Evolutionary conservation across 2,329 filamentous ascomycete species (phyloP), one percentile per base, ranked within the genome.

Genomic region (Monilinia polystroma): DNA sequence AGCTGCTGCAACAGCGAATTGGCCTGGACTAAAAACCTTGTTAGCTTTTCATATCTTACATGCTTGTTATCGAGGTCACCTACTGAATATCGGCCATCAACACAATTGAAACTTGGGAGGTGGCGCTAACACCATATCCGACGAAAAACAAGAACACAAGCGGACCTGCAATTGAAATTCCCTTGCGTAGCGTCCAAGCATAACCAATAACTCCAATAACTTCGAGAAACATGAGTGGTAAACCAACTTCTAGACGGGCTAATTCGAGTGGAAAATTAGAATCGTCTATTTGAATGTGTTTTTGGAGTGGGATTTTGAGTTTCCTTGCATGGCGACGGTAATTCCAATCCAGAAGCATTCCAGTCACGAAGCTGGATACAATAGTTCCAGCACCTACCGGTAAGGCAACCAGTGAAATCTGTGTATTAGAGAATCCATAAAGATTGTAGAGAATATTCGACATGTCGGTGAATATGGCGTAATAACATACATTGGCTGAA

Each of bases 251-350:
- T 1, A 85, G 75, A 1, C 84, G 79, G 0, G 80, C 83, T 1
- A 77, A 75, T 71, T 86, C 84, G 16, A 86, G 81, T 1, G 84
- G 83, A 45, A 86, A 85, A 0, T 76, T 70, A 0, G 76, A 70
- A 18, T 85, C 76, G 68, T 85, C 81, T 49, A 79, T 78, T 69
- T 83, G 83, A 11, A 83, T 82, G 58, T 80, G 83, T 70, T 81
- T 81, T 66, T 82, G 82, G 64, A 87, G 80, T 0, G 80, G 73
- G 14, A 90, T 77, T 14, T 84, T 83, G 0, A 85, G 75, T 12
- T 77, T 80, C 11, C 76, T 74, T 12, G 87, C 87, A 68, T 88
- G 82, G 1, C 88, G 84, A 1, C 83, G 81, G 74, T 87, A 93
- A 75, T 90, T 91, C 78, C 83, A 81, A 72, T 88, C 85, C 7